phyloP scores from a whole-genome alignment of 75 land plant species.

The Pinus taeda region DNA sequence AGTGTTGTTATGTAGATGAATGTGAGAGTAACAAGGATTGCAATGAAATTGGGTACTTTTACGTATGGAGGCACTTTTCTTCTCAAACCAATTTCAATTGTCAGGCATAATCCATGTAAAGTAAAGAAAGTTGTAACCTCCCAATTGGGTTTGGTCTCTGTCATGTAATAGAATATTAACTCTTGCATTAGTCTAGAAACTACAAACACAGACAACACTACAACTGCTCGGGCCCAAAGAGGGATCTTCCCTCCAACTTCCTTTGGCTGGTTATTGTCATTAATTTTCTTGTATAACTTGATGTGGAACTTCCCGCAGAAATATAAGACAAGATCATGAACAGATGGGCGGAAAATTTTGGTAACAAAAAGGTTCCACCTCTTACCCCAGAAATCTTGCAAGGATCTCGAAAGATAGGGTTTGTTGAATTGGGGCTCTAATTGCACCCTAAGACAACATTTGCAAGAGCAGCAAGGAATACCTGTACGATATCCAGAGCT shows the following conservation, averaged over 20 bases:
- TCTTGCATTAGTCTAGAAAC: constrained; percentile 84
- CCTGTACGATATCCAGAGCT: no score
- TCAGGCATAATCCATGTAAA: constrained; percentile 45
- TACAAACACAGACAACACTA: not conserved
- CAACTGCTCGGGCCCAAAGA: constrained; percentile 15
- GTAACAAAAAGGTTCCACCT: constrained; percentile 77
- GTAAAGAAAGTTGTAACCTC: constrained; percentile 62
- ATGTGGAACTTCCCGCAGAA: no score
- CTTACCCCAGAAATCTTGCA: constrained; percentile 77
- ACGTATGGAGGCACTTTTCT: not conserved
- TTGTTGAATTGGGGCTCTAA: constrained; percentile 54
- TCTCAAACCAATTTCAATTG: constrained; percentile 30
- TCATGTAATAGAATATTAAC: constrained; percentile 43
- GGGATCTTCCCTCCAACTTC: constrained; percentile 10
- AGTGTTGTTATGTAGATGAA: constrained; percentile 25
- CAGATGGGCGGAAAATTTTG: constrained; percentile 45
- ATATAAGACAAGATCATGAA: constrained; percentile 30
- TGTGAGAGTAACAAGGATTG: constrained; percentile 11
- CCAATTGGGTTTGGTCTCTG: constrained; percentile 44
- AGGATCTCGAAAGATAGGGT: constrained; percentile 64
- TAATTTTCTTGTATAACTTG: no score
- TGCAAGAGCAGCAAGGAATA: constrained; percentile 14
- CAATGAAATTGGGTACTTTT: not conserved
- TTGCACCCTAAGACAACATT: constrained; percentile 30
- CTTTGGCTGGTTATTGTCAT: no score